A percentile compares a stretch with the other conserved stretches of the same genome.
Evolutionary conservation across 345 rosid genomes (phyloP).

Genomic region (Sisymbrium irio): DNA sequence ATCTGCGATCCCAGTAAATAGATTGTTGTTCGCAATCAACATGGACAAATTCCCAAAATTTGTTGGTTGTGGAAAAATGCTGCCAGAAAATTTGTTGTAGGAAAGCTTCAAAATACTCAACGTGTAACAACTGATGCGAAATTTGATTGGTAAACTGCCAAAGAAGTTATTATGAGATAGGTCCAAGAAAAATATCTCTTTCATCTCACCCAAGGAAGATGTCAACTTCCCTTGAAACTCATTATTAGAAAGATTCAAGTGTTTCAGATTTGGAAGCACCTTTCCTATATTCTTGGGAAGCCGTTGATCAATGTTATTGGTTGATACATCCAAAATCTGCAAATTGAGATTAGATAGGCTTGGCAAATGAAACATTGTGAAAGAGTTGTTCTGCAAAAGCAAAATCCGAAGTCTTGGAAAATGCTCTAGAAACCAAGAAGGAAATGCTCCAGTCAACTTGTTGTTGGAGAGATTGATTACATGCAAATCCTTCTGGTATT

Average conservation of each 20-base stretch:
- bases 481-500: not conserved
- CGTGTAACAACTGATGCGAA: not conserved
- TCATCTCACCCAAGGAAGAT: no score
- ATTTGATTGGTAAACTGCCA: not conserved
- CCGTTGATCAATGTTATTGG: not conserved
- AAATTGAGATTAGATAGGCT: not conserved
- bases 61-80: no score
- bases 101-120: not conserved
- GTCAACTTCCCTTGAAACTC: not conserved
- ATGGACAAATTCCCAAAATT: no score
- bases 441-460: not conserved
- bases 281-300: not conserved
- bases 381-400: conserved; percentile 16
- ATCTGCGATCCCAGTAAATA: no score
- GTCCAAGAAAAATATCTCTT: no score
- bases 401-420: not conserved
- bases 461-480: not conserved
- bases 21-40: no score
- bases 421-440: not conserved
- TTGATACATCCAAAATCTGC: not conserved
- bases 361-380: not conserved
- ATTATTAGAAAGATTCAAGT: not conserved
- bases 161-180: conserved; percentile 5
- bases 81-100: no score
- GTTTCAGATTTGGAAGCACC: not conserved